Base-by-base conservation (phyloP, 192 early-diverging fungal genomes). In the Backusella westeae region DNA sequence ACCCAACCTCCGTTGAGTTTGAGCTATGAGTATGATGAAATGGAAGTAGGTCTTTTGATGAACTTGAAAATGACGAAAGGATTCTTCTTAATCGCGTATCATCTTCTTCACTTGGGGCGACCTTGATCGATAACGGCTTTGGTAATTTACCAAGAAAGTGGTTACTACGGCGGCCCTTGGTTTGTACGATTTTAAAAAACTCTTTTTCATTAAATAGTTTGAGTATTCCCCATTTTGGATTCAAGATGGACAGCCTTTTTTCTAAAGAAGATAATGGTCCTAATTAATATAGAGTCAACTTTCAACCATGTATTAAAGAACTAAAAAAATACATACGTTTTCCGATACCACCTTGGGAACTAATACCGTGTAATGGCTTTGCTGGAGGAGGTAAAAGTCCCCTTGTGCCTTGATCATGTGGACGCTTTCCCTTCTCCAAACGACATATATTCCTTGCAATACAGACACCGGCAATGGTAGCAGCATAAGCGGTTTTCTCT, bases 401-500 rank as follows among this genome's bases (percentile, higher is more conserved):
- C 14, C 59, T 74, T 72, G 23, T 72, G 17, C 81, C 75, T 68
- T 82, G 81, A 3, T 69, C 49, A 26, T 79, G 34, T 17, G 77
- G 75, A 39, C 63, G 42, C 36, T 85, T 85, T 6, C 77, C 79
- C 34, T 78, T 83, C 23, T 71, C 77, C 34, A 81, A 9, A 5
- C 79, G 76, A 53, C 77, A 74, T 26, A 85, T 85, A 67, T 85
- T 85, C 17, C 80, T 66, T 1, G 77, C 74, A 53, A 83, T 81
- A 35, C 77, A 67, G 14, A 81, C 80, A 9, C 79, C 84, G 23
- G 80, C 77, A 32, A 83, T 26, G 0, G 79, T 83, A 12, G 84
- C 84, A 36, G 82, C 73, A 67, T 79, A 85, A 7, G 73, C 84
- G 19, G 82, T 79, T 65, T 85, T 85, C 42, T 83, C 80, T 75